Evolutionary conservation across 345 rosid species (phyloP).

Genomic region (Aquilaria yunnanensis): DNA sequence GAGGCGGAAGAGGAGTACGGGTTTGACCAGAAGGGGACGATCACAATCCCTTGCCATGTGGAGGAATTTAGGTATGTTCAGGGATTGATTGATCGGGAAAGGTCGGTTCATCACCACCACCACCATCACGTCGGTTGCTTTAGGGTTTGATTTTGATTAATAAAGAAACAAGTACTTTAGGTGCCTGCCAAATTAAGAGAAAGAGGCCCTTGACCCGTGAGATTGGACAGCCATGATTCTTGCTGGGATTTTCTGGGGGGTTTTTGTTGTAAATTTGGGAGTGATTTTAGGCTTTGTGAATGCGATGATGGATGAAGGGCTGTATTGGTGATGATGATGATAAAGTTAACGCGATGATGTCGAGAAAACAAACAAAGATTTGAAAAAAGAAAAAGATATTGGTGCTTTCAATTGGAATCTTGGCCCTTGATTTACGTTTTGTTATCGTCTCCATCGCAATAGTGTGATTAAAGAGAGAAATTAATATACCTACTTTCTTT

Average conservation of each 20-base stretch:
- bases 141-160: conserved; percentile 14
- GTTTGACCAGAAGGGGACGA: conserved; percentile 57
- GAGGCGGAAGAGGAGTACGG: conserved; percentile 63
- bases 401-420: conserved; percentile 11
- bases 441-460: neutral
- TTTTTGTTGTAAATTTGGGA: conserved; percentile 10
- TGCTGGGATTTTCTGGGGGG: too few species aligned
- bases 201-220: conserved; percentile 6
- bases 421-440: conserved; percentile 3
- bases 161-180: neutral
- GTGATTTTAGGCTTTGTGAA: neutral
- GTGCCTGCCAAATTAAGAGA: conserved; percentile 8
- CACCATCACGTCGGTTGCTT: conserved; percentile 19
- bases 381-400: too few species aligned
- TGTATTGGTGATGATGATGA: conserved; percentile 15
- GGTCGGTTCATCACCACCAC: conserved; percentile 31
- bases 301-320: neutral
- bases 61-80: conserved; percentile 49
- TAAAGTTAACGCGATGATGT: conserved; percentile 10
- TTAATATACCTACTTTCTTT: too few species aligned
- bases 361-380: neutral
- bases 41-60: conserved; percentile 54
- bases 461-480: too few species aligned
- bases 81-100: conserved; percentile 57
- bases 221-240: neutral